Base-by-base conservation (phyloP, 169 alveolate genomes). In the Cryptosporidium andersoni region DNA sequence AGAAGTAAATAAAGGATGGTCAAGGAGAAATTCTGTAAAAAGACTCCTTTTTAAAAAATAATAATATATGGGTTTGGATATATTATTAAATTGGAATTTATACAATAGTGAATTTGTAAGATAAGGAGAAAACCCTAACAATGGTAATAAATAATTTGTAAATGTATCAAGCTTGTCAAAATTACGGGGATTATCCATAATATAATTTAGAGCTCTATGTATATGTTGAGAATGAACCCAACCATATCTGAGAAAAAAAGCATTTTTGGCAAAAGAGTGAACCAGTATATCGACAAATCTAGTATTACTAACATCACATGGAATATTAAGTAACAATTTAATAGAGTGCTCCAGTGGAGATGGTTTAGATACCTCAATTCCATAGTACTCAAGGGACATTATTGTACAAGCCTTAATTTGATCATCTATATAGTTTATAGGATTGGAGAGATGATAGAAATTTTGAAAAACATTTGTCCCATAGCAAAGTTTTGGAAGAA, bases 291-390 rank as follows among this genome's bases (percentile, higher is more conserved):
- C 85, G 4, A 62, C 74, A 49, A 74, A 74, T 34, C 85, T 74
- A 37, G 85, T 43, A 49, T 66, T 74, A 14, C 66, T 74, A 12
- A 74, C 67, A 25, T 74, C 85, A 34, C 85, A 74, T 9, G 58
- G 40, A 12, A 39, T 45, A 4, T 60, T 74, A 39, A 74, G 1
- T 8, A 74, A 37, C 9, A 60, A 34, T 64, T 11, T 74, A 1
- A 68, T 74, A 6, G 85, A 74, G 25, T 58, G 51, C 37, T 74
- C 85, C 52, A 74, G 58, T 3, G 74, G 64, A 3, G 85, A 74
- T 60, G 39, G 11, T 3, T 25, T 25, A 4, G 65, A 1, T 34
- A 0, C 4, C 7, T 1, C 40, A 2, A 5, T 12, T 5, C 11
- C 5, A 39, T n/a, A 4, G 39, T 34, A 25, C 1, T 60, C 65